Conservation (phyloP, 805 yeast genomes). For the Candida cerambycidarum region DNA sequence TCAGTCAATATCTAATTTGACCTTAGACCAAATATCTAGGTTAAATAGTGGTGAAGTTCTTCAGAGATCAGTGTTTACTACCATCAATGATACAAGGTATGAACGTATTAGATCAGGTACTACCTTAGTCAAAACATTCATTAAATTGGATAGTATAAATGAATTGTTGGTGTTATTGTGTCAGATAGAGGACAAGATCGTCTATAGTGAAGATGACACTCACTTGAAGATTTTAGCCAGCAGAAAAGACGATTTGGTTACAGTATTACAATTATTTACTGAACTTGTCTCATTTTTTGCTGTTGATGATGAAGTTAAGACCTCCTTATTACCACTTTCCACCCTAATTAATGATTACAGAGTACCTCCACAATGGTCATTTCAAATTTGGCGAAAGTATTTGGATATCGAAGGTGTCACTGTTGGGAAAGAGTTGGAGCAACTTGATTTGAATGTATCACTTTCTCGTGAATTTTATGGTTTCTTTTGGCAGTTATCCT, state of each 20-base stretch:
- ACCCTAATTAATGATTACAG: slow-evolving; percentile 43
- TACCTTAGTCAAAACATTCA: slow-evolving; percentile 48
- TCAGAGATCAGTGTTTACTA: slow-evolving; percentile 51
- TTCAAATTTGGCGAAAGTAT: slow-evolving; percentile 71
- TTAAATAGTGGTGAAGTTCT: slow-evolving; percentile 65
- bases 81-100: slow-evolving; percentile 61
- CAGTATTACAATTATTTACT: slow-evolving; percentile 62
- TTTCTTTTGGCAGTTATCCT: slow-evolving; percentile 70
- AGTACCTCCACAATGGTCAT: slow-evolving; percentile 62
- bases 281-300: slow-evolving; percentile 58
- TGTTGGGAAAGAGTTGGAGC: neutral
- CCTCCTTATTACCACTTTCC: slow-evolving; percentile 21
- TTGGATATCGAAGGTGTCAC: slow-evolving; percentile 23
- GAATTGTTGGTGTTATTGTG: slow-evolving; percentile 70
- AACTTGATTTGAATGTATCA: neutral
- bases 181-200: slow-evolving; percentile 43
- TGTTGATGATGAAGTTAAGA: slow-evolving; percentile 28
- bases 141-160: slow-evolving; percentile 44
- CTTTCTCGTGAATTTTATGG: slow-evolving; percentile 48
- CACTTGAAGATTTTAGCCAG: slow-evolving; percentile 73
- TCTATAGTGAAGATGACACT: slow-evolving; percentile 31
- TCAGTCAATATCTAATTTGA: slow-evolving; percentile 64
- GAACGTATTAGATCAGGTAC: slow-evolving; percentile 47
- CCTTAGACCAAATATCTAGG: slow-evolving; percentile 61
- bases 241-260: slow-evolving; percentile 68